Evolutionary conservation across 2,329 filamentous ascomycete species (phyloP).

Genomic region (Oidium heveae): DNA sequence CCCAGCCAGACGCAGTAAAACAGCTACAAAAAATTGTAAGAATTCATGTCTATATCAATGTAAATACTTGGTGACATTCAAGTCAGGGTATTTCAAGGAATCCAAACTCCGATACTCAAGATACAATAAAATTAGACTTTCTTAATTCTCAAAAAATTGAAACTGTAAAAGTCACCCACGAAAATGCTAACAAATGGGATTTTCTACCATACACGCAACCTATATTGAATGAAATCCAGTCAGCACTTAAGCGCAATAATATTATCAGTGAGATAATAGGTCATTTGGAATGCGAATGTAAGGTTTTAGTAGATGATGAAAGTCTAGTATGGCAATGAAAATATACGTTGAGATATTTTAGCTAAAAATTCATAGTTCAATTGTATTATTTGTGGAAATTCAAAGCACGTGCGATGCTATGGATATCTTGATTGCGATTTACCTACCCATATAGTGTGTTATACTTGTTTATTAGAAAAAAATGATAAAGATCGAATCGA

Average conservation of each 20-base stretch:
- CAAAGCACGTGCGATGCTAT: conserved; percentile 8
- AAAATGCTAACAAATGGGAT: not conserved
- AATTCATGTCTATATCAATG: not conserved
- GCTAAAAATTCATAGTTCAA: conserved; percentile 4
- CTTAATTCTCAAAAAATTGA: not conserved
- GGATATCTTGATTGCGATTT: conserved; percentile 5
- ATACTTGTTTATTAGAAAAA: conserved; percentile 5
- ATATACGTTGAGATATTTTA: not conserved
- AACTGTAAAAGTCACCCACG: not conserved
- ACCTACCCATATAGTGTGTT: conserved; percentile 3
- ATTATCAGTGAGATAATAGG: not conserved
- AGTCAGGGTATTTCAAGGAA: conserved; percentile 3
- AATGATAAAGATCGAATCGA: not conserved
- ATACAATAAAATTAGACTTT: conserved; percentile 3
- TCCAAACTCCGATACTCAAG: conserved; percentile 4
- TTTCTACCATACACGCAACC: not conserved
- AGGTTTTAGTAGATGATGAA: not conserved
- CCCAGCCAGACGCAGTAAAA: conserved; percentile 2
- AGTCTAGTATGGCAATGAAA: conserved; percentile 3
- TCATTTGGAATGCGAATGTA: conserved; percentile 4
- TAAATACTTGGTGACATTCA: not conserved
- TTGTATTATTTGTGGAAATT: conserved; percentile 5
- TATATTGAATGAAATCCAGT: not conserved
- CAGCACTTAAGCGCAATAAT: not conserved
- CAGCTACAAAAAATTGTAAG: conserved; percentile 2